Conservation (phyloP, 1,284 basidiomycete genomes). For the Gymnopus androsaceus region DNA sequence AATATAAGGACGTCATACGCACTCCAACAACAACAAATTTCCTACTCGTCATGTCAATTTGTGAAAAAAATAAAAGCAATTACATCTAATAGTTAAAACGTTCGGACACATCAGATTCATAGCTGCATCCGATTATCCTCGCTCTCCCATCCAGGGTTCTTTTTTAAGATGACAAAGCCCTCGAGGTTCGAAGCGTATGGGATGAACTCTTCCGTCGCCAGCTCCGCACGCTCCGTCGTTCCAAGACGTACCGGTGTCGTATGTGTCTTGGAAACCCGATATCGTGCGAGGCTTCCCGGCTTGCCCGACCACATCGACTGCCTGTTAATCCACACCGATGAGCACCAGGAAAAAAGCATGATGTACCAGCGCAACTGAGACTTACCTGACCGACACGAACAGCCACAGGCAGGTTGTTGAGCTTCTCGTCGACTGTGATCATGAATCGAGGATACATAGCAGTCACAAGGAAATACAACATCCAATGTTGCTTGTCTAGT, state of each 20-base stretch:
- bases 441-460: slow-evolving; percentile 99
- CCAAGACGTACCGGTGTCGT: slow-evolving; percentile 94
- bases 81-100: no score
- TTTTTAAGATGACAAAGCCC: slow-evolving; percentile 86
- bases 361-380: slow-evolving; percentile 8
- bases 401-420: slow-evolving; percentile 83
- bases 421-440: slow-evolving; percentile 93
- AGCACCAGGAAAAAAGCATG: slow-evolving; percentile 11
- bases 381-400: slow-evolving; percentile 92
- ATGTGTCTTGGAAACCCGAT: slow-evolving; percentile 96
- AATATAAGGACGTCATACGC: no score
- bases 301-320: slow-evolving; percentile 88
- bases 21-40: no score
- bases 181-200: slow-evolving; percentile 88
- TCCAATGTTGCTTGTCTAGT: slow-evolving; percentile 96
- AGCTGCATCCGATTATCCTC: slow-evolving; percentile 77
- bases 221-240: slow-evolving; percentile 90
- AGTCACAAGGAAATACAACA: slow-evolving; percentile 93
- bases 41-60: no score
- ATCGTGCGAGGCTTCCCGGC: slow-evolving; percentile 91
- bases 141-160: slow-evolving; percentile 84
- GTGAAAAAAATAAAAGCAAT: not conserved
- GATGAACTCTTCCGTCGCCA: slow-evolving; percentile 97
- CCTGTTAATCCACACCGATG: slow-evolving; percentile 42
- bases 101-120: slow-evolving; percentile 33